These are phyloP conservation scores for Acmispon strigosus DNA, from an alignment of 306 rosid species.

Conservation along the genomic window DNA sequence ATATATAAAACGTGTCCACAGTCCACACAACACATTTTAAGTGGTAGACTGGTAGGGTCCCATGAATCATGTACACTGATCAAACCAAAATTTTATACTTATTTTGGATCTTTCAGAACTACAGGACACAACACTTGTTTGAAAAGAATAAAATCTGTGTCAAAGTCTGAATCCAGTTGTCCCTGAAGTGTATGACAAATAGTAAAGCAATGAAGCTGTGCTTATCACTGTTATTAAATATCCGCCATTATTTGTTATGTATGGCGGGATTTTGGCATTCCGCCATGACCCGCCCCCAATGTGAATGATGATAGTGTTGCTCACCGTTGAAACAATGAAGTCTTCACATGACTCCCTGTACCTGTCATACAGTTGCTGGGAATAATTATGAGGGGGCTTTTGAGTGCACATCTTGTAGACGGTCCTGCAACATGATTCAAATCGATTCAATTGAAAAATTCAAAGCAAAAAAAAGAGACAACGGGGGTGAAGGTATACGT, in stretches of 20 bases:
- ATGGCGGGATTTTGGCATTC: too few relatives aligned
- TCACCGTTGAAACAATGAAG: slow-evolving; percentile 43
- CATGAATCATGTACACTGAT: background rate
- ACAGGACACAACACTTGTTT: background rate
- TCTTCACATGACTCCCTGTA: slow-evolving; percentile 57
- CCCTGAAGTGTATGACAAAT: too few relatives aligned
- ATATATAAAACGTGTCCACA: too few relatives aligned
- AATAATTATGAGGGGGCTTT: slow-evolving; percentile 69
- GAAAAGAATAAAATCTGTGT: background rate
- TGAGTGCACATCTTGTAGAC: slow-evolving; percentile 80
- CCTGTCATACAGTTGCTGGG: slow-evolving; percentile 68
- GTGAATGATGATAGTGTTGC: slow-evolving; percentile 1
- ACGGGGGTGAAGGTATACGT: slow-evolving; percentile 25
- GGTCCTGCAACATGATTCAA: slow-evolving; percentile 39
- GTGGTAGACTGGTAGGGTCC: too few relatives aligned
- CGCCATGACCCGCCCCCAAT: background rate
- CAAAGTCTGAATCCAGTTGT: background rate
- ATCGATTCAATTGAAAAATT: too few relatives aligned
- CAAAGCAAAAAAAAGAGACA: background rate
- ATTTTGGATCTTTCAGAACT: background rate
- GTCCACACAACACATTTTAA: too few relatives aligned
- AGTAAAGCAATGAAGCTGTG: too few relatives aligned
- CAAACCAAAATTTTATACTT: background rate
- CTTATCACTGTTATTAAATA: background rate
- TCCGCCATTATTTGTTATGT: background rate